A percentile compares a stretch with the other conserved stretches of the same genome.
Evolutionary conservation across 768 basidiomycete genomes (phyloP).

Genomic region (Mycena kentingensis): DNA sequence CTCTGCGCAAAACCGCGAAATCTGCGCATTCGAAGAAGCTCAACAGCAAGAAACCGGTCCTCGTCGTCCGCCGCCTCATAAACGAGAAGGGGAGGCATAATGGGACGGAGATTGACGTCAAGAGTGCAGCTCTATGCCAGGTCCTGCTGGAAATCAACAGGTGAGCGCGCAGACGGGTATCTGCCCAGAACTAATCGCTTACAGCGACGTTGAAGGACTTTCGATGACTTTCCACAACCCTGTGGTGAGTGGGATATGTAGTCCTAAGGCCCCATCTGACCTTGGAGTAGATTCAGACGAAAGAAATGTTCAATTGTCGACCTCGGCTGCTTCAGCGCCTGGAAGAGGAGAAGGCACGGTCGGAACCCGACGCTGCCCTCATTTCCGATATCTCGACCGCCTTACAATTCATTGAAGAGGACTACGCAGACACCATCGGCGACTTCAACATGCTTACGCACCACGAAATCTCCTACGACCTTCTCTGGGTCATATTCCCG

Average conservation of each 20-base stretch:
- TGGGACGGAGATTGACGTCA: conserved; percentile 24
- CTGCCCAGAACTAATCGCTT: background rate
- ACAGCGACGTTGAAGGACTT: background rate
- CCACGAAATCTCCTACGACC: conserved; percentile 29
- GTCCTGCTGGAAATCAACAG: conserved; percentile 23
- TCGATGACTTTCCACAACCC: background rate
- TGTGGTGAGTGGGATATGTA: background rate
- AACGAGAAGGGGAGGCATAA: conserved; percentile 21
- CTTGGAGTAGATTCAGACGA: conserved; percentile 14
- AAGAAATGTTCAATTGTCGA: conserved; percentile 22
- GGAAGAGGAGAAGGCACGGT: conserved; percentile 16
- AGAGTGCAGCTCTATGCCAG: conserved; percentile 18
- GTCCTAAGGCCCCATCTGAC: background rate
- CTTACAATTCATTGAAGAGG: conserved; percentile 21
- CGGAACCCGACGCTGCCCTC: conserved; percentile 12
- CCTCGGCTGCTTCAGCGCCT: conserved; percentile 14
- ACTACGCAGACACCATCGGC: conserved; percentile 13
- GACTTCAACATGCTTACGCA: conserved; percentile 17
- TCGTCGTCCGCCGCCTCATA: conserved; percentile 28
- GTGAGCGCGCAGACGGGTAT: conserved; percentile 8
- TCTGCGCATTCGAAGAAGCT: conserved; percentile 16
- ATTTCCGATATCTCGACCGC: conserved; percentile 22
- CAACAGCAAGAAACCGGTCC: conserved; percentile 23
- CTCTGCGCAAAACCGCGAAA: conserved; percentile 27
- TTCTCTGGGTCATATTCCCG: conserved; percentile 34